phyloP scores from a whole-genome alignment of 257 asterid genomes.

The Solanum neorickii region DNA sequence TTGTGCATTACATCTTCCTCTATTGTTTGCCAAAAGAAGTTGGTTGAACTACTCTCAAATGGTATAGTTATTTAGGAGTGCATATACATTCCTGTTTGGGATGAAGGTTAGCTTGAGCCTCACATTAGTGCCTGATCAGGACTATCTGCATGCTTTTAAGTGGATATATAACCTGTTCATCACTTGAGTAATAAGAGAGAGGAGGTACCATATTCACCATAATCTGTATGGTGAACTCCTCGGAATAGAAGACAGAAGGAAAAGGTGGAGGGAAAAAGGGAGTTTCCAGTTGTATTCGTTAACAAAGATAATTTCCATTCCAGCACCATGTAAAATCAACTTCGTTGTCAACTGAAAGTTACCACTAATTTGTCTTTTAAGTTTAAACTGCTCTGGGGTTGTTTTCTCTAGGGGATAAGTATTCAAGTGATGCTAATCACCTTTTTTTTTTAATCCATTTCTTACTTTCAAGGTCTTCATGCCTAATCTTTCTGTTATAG shows the following conservation, averaged over 20 bases:
- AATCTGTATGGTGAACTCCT: neutral
- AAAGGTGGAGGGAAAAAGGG: neutral
- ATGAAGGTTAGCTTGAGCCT: neutral
- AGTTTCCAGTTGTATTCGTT: neutral
- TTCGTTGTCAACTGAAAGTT: neutral
- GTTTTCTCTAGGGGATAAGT: neutral
- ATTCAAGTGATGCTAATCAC: neutral
- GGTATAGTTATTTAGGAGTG: neutral
- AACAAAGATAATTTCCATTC: neutral
- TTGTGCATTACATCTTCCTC: neutral
- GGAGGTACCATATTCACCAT: neutral
- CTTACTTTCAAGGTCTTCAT: neutral
- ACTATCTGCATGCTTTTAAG: neutral
- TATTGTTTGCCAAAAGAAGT: neutral
- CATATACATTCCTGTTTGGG: neutral
- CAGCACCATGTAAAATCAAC: neutral
- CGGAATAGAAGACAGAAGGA: neutral
- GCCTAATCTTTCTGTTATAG: slow-evolving; percentile 21
- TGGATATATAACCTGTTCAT: neutral
- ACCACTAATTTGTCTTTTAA: neutral
- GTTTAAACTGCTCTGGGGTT: neutral
- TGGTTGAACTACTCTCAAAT: neutral
- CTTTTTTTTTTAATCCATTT: neutral
- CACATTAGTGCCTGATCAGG: neutral
- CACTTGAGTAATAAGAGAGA: neutral